These are phyloP conservation scores for Cordyceps sp. DNA, from an alignment of 2,329 filamentous ascomycete species.

Conservation along the genomic window DNA sequence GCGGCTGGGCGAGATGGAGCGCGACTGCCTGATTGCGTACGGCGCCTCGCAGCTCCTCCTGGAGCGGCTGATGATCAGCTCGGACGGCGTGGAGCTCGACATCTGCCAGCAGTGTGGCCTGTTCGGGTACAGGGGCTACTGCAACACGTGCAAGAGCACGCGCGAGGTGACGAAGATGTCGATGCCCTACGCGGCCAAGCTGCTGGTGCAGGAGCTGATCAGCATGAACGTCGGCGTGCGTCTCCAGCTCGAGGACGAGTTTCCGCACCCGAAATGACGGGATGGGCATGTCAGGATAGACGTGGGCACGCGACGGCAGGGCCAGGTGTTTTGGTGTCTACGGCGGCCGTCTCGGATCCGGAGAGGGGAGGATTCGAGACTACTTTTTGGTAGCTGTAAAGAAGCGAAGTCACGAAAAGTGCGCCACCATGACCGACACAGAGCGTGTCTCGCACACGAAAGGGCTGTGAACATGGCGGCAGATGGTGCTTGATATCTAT, in stretches of 20 bases:
- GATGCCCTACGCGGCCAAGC: slow-evolving; percentile 93
- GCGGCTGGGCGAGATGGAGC: slow-evolving; percentile 94
- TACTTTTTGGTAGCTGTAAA: no score
- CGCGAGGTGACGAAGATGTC: slow-evolving; percentile 80
- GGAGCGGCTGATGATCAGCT: slow-evolving; percentile 87
- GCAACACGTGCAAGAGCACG: slow-evolving; percentile 78
- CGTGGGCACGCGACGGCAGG: no score
- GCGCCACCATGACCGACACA: no score
- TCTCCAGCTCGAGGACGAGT: slow-evolving; percentile 84
- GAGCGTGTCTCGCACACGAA: no score
- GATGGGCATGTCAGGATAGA: no score
- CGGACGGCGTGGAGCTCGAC: slow-evolving; percentile 79
- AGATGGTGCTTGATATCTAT: no score
- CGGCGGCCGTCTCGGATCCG: no score
- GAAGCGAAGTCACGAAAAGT: no score
- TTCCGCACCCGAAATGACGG: slow-evolving; percentile 44
- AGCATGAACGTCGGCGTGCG: slow-evolving; percentile 98
- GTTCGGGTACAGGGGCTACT: slow-evolving; percentile 92
- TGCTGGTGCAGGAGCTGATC: slow-evolving; percentile 87
- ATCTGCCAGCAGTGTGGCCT: slow-evolving; percentile 88
- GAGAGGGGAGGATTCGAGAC: no score
- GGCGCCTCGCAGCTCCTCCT: slow-evolving; percentile 83
- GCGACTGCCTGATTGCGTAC: slow-evolving; percentile 94
- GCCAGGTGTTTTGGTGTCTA: no score
- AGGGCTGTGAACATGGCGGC: no score